phyloP scores from a whole-genome alignment of 352 stramenopile species.

The Pythium brachiatum region DNA sequence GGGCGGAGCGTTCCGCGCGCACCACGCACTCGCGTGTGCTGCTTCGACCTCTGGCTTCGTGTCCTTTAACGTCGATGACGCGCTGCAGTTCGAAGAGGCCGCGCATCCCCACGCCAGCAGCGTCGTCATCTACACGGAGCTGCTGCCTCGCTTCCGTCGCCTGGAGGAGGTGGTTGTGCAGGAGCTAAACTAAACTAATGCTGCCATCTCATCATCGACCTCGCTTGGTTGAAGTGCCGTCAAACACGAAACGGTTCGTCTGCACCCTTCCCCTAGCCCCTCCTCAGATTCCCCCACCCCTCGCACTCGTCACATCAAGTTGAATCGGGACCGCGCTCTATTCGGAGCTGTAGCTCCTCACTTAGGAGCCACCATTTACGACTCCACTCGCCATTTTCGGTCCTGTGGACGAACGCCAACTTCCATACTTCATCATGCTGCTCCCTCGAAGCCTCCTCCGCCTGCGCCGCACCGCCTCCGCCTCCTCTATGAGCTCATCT shows the following conservation, averaged over 20 bases:
- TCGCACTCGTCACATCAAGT: slow-evolving; percentile 3
- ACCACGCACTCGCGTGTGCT: slow-evolving; percentile 12
- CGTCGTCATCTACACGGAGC: slow-evolving; percentile 2
- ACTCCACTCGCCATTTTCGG: slow-evolving; percentile 19
- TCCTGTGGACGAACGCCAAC: slow-evolving; percentile 14
- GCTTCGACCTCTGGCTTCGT: background rate
- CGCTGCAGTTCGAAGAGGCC: slow-evolving; percentile 8
- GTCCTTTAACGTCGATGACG: slow-evolving; percentile 10
- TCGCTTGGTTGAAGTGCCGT: slow-evolving; percentile 19
- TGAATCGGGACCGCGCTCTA: slow-evolving; percentile 23
- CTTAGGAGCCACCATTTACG: background rate
- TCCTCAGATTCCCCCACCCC: slow-evolving; percentile 28
- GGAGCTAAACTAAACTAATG: slow-evolving; percentile 13
- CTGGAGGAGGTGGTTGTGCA: slow-evolving; percentile 9
- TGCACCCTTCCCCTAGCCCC: slow-evolving; percentile 9
- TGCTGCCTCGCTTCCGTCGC: slow-evolving; percentile 10
- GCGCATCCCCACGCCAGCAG: background rate
- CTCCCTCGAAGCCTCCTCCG: slow-evolving; percentile 15
- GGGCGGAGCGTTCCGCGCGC: slow-evolving; percentile 25
- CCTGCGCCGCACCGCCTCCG: slow-evolving; percentile 6
- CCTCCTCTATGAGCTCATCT: background rate
- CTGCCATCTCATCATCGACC: slow-evolving; percentile 3
- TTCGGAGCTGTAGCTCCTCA: slow-evolving; percentile 11
- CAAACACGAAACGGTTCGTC: slow-evolving; percentile 14
- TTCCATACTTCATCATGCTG: slow-evolving; percentile 6